Base-by-base conservation (phyloP, 83 land plant genomes). In the Picea abies region DNA sequence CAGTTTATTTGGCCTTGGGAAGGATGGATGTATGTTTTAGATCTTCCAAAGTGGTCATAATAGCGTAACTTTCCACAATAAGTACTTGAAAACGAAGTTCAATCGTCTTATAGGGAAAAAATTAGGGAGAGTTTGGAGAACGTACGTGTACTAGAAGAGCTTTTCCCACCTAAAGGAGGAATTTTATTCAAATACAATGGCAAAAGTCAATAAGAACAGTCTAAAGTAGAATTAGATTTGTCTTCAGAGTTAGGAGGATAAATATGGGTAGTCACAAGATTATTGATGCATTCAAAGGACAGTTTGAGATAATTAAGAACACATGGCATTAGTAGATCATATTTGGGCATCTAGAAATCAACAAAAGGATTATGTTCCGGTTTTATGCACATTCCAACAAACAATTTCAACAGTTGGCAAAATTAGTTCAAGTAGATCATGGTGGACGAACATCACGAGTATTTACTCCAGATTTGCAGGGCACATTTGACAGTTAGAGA, bases 1-100 rank as follows among this genome's bases (percentile, higher is more conserved):
- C 97, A 94, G 80, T 97, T 93, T 79, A 86, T 95, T 20, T 97
- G 98, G 99, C 99, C 95, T 10, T 97, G 99, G 99, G 92, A 94
- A 85, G 99, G 95, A 82, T 97, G 98, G 98, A 90, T 91, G 79
- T 86, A 91, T 87, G 97, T 97, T 52, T 83, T 91, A 67, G 99
- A 94, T 62, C 94, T 91, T n/a, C 98, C 99, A 82, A 91, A 87
- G 64, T 97, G 99, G 99, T 91, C 95, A 2, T 94, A 95, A 26
- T 94, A 95, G 81, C 90, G 98, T 11, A 94, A 94, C 39, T 95
- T 97, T 90, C 96, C 90, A 25, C 93, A 95, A 70, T 98, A 97
- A 82, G 94, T 95, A 10, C 80, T 97, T 84, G 98, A 97, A 72
- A 94, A 93, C 81, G 98, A 97, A 81, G 92, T 95, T 17, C 91